Evolutionary conservation across 352 stramenopile species (phyloP).

Genomic region (Pythium apleroticum): DNA sequence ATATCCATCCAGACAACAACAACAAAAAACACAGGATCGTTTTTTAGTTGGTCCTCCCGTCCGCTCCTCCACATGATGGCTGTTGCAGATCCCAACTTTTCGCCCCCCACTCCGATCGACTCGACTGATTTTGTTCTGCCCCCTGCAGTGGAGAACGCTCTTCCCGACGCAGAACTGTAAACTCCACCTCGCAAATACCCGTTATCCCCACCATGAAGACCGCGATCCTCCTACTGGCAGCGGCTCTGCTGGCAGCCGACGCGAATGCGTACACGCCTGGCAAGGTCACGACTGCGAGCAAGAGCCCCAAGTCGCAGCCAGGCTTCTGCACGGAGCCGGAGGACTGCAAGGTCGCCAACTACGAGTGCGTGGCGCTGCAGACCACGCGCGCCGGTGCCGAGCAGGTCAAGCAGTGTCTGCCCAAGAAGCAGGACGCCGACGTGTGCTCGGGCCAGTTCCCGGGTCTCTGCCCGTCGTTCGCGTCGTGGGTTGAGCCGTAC

Average conservation of each 20-base stretch:
- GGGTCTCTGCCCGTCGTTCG: slow-evolving; percentile 69
- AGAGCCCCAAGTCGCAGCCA: slow-evolving; percentile 25
- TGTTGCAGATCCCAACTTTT: neutral
- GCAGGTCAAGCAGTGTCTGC: slow-evolving; percentile 71
- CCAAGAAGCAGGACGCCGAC: slow-evolving; percentile 54
- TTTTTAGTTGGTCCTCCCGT: neutral
- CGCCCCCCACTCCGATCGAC: neutral
- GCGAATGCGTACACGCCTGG: slow-evolving; percentile 15
- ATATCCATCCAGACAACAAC: neutral
- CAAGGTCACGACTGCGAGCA: slow-evolving; percentile 12
- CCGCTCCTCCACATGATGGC: neutral
- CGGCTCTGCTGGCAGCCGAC: slow-evolving; percentile 5
- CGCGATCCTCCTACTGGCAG: neutral
- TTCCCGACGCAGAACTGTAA: slow-evolving; percentile 1
- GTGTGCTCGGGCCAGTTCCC: slow-evolving; percentile 65
- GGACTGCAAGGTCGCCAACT: slow-evolving; percentile 59
- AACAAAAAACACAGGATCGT: slow-evolving; percentile 3
- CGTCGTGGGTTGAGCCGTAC: slow-evolving; percentile 63
- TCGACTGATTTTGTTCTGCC: neutral
- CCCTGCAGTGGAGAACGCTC: neutral
- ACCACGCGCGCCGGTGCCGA: slow-evolving; percentile 58
- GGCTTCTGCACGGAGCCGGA: slow-evolving; percentile 29
- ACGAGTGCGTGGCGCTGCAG: slow-evolving; percentile 71
- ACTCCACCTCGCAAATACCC: neutral
- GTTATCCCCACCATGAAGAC: slow-evolving; percentile 7